Evolutionary conservation across 2,329 filamentous ascomycete species (phyloP).

Genomic region (Microascus cirrosus): DNA sequence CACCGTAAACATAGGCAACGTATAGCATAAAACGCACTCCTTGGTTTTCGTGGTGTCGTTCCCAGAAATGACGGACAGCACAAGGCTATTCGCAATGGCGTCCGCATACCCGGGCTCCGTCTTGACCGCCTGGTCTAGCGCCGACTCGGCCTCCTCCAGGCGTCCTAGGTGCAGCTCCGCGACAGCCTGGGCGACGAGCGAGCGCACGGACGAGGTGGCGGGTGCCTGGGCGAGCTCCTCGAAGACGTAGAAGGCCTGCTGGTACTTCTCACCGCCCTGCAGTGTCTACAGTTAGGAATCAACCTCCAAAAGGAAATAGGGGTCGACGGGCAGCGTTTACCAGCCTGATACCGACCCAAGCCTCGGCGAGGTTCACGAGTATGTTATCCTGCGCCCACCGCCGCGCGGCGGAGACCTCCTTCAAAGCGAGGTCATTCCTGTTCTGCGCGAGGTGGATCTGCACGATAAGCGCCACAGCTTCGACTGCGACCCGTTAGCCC

Average conservation of each 20-base stretch:
- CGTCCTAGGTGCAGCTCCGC: slow-evolving; percentile 86
- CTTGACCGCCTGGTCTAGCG: slow-evolving; percentile 67
- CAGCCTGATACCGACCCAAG: slow-evolving; percentile 83
- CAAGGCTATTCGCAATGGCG: slow-evolving; percentile 72
- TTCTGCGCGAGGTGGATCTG: slow-evolving; percentile 92
- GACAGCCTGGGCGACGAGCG: slow-evolving; percentile 78
- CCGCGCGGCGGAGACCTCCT: slow-evolving; percentile 77
- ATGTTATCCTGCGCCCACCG: slow-evolving; percentile 93
- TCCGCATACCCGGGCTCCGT: slow-evolving; percentile 62
- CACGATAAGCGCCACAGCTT: slow-evolving; percentile 74
- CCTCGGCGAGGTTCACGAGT: slow-evolving; percentile 87
- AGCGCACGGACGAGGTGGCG: slow-evolving; percentile 63
- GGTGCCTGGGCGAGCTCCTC: slow-evolving; percentile 89
- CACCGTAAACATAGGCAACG: slow-evolving; percentile 7
- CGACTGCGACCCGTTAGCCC: slow-evolving; percentile 31
- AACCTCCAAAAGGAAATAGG: not conserved
- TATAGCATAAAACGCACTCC: slow-evolving; percentile 34
- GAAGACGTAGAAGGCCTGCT: slow-evolving; percentile 94
- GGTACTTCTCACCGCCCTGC: slow-evolving; percentile 89
- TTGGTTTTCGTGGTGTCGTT: slow-evolving; percentile 55
- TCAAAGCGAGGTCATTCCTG: slow-evolving; percentile 77
- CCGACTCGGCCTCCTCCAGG: slow-evolving; percentile 78
- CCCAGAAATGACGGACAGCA: slow-evolving; percentile 66
- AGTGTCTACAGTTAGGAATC: not conserved
- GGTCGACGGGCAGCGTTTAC: slow-evolving; percentile 40